These are phyloP conservation scores for Eucalyptus pauciflora DNA, from an alignment of 345 rosid genomes.

Conservation along the genomic window DNA sequence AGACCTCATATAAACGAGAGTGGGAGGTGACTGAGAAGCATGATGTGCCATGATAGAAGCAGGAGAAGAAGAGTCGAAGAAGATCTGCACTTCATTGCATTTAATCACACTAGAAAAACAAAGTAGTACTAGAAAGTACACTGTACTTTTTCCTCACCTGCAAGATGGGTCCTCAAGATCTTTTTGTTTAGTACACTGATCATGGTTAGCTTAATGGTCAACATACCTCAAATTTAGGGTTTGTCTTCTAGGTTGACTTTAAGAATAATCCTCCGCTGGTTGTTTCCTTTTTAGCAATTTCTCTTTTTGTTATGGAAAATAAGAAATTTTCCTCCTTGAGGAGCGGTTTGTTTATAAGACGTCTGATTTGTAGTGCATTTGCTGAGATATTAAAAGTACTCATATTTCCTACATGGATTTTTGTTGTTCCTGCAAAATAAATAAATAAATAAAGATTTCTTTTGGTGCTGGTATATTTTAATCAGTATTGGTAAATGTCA, in stretches of 20 bases:
- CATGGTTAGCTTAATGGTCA: neutral
- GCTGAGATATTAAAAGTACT: neutral
- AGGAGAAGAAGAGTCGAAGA: neutral
- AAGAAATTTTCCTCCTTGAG: neutral
- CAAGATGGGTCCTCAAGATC: neutral
- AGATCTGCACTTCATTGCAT: neutral
- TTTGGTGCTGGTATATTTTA: neutral
- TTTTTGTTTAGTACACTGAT: neutral
- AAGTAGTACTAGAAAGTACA: neutral
- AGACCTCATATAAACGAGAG: neutral
- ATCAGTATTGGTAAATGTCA: neutral
- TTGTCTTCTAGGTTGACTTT: neutral
- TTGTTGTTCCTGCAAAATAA: neutral
- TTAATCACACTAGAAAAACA: neutral
- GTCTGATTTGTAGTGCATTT: neutral
- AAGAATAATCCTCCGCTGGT: neutral
- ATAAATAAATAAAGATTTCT: neutral
- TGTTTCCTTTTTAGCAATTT: neutral
- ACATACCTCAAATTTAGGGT: neutral
- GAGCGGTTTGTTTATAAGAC: neutral
- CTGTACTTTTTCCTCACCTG: neutral
- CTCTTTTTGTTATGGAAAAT: neutral
- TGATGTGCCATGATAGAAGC: neutral
- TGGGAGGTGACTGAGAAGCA: neutral
- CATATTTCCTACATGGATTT: neutral